These are phyloP conservation scores for Fraxinus pennsylvanica DNA, from an alignment of 257 asterid species.

Conservation along the genomic window DNA sequence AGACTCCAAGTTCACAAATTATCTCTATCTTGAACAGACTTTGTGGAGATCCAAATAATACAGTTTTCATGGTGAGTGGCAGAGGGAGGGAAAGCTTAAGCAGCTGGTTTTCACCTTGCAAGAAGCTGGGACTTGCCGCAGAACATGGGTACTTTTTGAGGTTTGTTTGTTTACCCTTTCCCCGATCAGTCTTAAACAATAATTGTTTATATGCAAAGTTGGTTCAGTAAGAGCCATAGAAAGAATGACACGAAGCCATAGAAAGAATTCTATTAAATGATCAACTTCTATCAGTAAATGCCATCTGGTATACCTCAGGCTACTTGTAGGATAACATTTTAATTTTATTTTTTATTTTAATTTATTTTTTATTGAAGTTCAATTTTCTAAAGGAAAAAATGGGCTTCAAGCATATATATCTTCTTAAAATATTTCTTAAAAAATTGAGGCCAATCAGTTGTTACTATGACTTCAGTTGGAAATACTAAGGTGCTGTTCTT, in stretches of 20 bases:
- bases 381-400: constrained; percentile 2
- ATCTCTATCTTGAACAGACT: constrained; percentile 65
- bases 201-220: background rate
- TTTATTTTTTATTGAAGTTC: background rate
- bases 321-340: background rate
- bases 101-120: constrained; percentile 74
- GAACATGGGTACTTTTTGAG: constrained; percentile 86
- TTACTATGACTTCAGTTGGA: constrained; percentile 2
- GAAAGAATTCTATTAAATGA: background rate
- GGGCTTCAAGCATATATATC: background rate
- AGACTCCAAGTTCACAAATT: constrained; percentile 62
- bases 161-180: constrained; percentile 33
- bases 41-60: constrained; percentile 54
- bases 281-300: background rate
- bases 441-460: background rate
- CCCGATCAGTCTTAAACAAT: background rate
- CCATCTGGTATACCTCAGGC: background rate
- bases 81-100: constrained; percentile 72
- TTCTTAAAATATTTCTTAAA: background rate
- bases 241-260: background rate
- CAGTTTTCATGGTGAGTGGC: constrained; percentile 78
- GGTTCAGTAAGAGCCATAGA: background rate
- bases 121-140: constrained; percentile 75
- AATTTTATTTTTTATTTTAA: background rate
- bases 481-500: background rate